phyloP scores from a whole-genome alignment of 495 filamentous ascomycete species.

The Hypoxylon fragiforme region DNA sequence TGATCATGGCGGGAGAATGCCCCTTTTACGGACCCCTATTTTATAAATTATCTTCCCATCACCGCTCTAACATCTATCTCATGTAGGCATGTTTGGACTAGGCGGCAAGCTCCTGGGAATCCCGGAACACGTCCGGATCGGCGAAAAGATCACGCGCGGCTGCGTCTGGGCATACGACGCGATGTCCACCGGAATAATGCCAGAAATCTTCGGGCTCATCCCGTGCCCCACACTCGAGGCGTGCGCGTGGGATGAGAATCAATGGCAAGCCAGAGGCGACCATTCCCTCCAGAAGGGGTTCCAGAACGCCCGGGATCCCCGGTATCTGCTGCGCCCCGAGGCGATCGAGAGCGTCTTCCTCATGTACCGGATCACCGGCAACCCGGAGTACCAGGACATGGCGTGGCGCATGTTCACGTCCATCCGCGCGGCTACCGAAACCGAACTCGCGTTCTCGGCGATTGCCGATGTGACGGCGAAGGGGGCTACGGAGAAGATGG shows the following conservation, averaged over 20 bases:
- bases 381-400: conserved; percentile 53
- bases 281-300: conserved; percentile 10
- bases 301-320: conserved; percentile 8
- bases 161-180: conserved; percentile 83
- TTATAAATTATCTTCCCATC: too few relatives aligned
- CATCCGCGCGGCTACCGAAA: conserved; percentile 48
- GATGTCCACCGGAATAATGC: conserved; percentile 78
- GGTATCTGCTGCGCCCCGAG: conserved; percentile 54
- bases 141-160: conserved; percentile 73
- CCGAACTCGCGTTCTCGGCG: conserved; percentile 49
- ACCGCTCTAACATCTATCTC: too few relatives aligned
- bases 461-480: conserved; percentile 40
- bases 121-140: conserved; percentile 69
- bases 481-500: neutral
- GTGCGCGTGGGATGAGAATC: conserved; percentile 71
- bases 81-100: conserved; percentile 71
- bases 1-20: too few relatives aligned
- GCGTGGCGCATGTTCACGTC: conserved; percentile 62
- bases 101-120: conserved; percentile 72
- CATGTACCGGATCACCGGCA: conserved; percentile 61
- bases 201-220: conserved; percentile 66
- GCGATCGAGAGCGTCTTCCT: conserved; percentile 64
- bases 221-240: conserved; percentile 60
- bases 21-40: too few relatives aligned
- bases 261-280: conserved; percentile 46